Evolutionary conservation across 2,329 filamentous ascomycete species (phyloP).

Genomic region (Fusarium agapanthi): DNA sequence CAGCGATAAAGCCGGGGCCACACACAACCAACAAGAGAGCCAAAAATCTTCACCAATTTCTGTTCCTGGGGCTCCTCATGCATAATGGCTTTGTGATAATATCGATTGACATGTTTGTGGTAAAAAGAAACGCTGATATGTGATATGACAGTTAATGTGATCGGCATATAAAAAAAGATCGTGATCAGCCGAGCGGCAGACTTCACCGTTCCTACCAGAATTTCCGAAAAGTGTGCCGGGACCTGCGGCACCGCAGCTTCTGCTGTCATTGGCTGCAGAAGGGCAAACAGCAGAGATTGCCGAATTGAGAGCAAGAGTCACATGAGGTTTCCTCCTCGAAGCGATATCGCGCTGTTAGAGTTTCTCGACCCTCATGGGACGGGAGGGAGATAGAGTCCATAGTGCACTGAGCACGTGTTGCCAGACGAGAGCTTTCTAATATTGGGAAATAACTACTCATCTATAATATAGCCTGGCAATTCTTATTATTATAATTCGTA

Average conservation of each 20-base stretch:
- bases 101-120: neutral
- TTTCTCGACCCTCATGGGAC: neutral
- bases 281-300: slow-evolving; percentile 2
- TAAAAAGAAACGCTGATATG: neutral
- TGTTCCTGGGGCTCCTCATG: neutral
- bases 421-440: neutral
- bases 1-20: slow-evolving; percentile 25
- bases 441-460: neutral
- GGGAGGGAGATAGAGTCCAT: neutral
- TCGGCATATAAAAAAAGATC: slow-evolving; percentile 26
- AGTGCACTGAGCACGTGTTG: neutral
- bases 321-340: slow-evolving; percentile 2
- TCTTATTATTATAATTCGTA: neutral
- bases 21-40: slow-evolving; percentile 3
- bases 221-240: slow-evolving; percentile 14
- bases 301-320: slow-evolving; percentile 1
- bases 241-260: slow-evolving; percentile 1
- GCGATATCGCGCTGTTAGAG: slow-evolving; percentile 14
- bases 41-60: slow-evolving; percentile 5
- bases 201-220: slow-evolving; percentile 27
- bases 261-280: slow-evolving; percentile 9
- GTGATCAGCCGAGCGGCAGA: slow-evolving; percentile 6
- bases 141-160: neutral
- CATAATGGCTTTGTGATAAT: neutral
- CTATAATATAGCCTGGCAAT: neutral